Conservation (phyloP, 2,329 filamentous ascomycete species). For the Pseudodiploospora longispora region DNA sequence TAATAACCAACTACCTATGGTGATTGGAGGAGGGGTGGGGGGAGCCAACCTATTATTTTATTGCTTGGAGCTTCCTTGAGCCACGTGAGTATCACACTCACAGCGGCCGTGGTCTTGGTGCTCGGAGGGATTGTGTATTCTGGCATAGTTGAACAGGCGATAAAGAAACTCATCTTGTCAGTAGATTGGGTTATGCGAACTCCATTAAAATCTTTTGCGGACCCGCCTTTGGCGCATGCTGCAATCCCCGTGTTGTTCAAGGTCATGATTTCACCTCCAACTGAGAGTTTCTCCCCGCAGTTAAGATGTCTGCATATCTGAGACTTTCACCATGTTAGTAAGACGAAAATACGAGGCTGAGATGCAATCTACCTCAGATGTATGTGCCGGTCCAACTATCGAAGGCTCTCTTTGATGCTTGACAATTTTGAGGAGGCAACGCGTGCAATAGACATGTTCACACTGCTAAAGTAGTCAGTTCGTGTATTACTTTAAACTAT, state of each 20-base stretch:
- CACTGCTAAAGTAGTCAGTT: constrained; percentile 20
- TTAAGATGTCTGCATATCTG: neutral
- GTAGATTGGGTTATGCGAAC: constrained; percentile 4
- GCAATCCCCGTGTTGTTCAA: neutral
- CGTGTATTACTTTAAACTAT: neutral
- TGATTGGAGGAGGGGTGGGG: neutral
- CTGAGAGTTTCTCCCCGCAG: neutral
- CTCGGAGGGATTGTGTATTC: constrained; percentile 13
- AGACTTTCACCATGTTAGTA: neutral
- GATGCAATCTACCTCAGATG: neutral
- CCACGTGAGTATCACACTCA: constrained; percentile 26
- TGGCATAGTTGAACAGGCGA: neutral
- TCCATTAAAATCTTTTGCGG: constrained; percentile 17
- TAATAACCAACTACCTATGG: neutral
- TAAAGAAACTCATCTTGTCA: constrained; percentile 1
- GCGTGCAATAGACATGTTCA: constrained; percentile 22
- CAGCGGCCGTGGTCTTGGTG: constrained; percentile 23
- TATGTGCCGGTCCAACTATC: neutral
- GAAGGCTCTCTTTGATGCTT: neutral
- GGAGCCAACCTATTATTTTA: constrained; percentile 33
- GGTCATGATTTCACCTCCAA: constrained; percentile 2
- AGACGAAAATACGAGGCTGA: neutral
- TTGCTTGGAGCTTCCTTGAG: constrained; percentile 20
- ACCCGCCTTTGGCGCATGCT: constrained; percentile 3
- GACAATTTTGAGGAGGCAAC: constrained; percentile 12